Base-by-base conservation (phyloP, 257 asterid genomes). In the Nicotiana attenuata region DNA sequence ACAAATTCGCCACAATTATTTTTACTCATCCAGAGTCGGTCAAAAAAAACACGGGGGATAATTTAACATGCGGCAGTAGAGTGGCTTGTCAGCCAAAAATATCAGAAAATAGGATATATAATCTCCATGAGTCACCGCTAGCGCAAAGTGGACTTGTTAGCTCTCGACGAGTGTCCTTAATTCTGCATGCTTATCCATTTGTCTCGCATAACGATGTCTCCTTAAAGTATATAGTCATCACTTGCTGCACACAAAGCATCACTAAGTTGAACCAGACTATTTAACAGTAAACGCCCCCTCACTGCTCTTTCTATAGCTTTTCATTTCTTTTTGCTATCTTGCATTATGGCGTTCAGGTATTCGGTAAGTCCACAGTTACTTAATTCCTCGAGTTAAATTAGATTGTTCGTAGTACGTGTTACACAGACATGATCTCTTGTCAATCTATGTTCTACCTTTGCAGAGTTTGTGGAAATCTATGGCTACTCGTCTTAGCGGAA, bases 291-390 rank as follows among this genome's bases (percentile, higher is more conserved):
- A 10, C 38, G 13, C 14, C 2, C 33, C 19, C 29, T 14, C 15
- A 14, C 69, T 26, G 14, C 2, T 22, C 38, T 52, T 52, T 14
- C 56, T 41, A 52, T 52, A 2, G 56, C 15, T 64, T 64, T 64
- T 11, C n/a, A 16, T 4, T 10, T 63, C 19, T 5, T 11, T 5
- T 14, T 2, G n/a, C 19, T 13, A 71, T 20, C 10, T 22, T 71
- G 10, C 78, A 31, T 60, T 61, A 82, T 82, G 84, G 84, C 84
- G 38, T 41, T 82, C 64, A 82, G 81, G 81, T 71, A 81, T 45
- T 47, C 41, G 60, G 78, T 73, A 47, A 73, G 77, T 68, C n/a
- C 10, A 68, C 10, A 68, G 13, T 13, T 41, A 20, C 1, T 38
- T 7, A 59, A 35, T 35, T 3, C 5, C n/a, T 13, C 0, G 35